Evolutionary conservation across 1,139 yeast species (phyloP).

Genomic region (Tardiomyces depauwii): DNA sequence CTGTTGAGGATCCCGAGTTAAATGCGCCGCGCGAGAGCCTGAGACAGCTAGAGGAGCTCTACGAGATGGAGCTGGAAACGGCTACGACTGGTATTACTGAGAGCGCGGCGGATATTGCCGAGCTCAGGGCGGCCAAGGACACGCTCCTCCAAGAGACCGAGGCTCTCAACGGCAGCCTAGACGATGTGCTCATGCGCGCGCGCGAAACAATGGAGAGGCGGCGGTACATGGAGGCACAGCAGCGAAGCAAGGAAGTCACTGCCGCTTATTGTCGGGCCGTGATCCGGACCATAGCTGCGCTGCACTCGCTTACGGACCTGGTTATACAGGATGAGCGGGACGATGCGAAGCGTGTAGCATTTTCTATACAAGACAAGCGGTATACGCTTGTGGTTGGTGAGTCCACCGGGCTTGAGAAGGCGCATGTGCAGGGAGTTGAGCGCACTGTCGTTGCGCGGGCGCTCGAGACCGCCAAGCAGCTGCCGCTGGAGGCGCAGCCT

Average conservation of each 20-base stretch:
- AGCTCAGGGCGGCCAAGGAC: slow-evolving; percentile 6
- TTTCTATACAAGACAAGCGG: not conserved
- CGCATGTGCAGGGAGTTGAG: not conserved
- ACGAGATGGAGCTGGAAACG: slow-evolving; percentile 40
- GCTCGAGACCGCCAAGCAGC: not conserved
- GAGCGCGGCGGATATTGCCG: slow-evolving; percentile 12
- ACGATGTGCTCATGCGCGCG: not conserved
- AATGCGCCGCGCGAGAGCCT: slow-evolving; percentile 19
- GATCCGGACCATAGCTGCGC: not conserved
- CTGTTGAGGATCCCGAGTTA: slow-evolving; percentile 15
- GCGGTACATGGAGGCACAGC: not conserved
- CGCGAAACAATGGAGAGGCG: not conserved
- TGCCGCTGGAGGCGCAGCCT: not conserved
- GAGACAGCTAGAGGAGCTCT: slow-evolving; percentile 7
- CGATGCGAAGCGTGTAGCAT: not conserved
- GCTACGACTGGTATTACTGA: not conserved
- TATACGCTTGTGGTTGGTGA: not conserved
- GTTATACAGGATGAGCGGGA: not conserved
- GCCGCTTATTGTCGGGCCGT: not conserved
- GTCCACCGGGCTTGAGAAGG: not conserved
- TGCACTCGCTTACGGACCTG: not conserved
- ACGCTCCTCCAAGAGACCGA: not conserved
- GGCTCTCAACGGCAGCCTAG: not conserved
- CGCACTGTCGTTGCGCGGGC: not conserved
- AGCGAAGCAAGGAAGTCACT: not conserved